Conservation (phyloP, 108 stramenopile genomes). For the Cyclotella sp. region DNA sequence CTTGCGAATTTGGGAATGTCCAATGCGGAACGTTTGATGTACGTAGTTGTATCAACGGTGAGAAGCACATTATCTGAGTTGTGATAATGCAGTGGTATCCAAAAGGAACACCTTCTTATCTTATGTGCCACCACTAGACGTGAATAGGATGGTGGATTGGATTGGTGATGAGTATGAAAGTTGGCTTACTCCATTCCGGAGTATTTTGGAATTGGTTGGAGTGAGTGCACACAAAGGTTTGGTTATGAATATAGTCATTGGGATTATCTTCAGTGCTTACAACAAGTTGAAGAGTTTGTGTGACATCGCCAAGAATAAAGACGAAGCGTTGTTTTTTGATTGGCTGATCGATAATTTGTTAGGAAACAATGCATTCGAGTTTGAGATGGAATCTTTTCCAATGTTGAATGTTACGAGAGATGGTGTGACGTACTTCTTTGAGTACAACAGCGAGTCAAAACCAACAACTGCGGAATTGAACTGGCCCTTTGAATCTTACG, state of each 20-base stretch:
- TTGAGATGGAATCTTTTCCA: not conserved
- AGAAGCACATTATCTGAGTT: not conserved
- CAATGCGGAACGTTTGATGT: constrained; percentile 1
- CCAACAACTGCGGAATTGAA: constrained; percentile 10
- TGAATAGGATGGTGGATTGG: constrained; percentile 10
- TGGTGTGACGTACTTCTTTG: constrained; percentile 4
- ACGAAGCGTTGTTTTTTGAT: constrained; percentile 2
- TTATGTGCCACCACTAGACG: not conserved
- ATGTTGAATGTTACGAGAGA: not conserved
- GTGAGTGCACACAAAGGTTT: constrained; percentile 4
- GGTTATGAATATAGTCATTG: constrained; percentile 13
- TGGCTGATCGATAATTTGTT: constrained; percentile 3
- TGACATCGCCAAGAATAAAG: not conserved
- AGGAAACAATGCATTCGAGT: not conserved
- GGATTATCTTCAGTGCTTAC: not conserved
- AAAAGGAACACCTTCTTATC: too few relatives aligned
- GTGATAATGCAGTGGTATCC: too few relatives aligned
- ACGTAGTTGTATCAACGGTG: constrained; percentile 7
- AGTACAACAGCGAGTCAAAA: constrained; percentile 9
- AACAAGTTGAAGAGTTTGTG: not conserved
- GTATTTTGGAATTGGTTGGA: constrained; percentile 4
- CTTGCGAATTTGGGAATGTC: constrained; percentile 9
- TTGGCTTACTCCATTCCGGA: constrained; percentile 7
- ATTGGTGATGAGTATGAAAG: constrained; percentile 12
- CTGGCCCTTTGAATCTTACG: constrained; percentile 7